phyloP scores from a whole-genome alignment of 331 rosid genomes.

The Stylosanthes scabra region DNA sequence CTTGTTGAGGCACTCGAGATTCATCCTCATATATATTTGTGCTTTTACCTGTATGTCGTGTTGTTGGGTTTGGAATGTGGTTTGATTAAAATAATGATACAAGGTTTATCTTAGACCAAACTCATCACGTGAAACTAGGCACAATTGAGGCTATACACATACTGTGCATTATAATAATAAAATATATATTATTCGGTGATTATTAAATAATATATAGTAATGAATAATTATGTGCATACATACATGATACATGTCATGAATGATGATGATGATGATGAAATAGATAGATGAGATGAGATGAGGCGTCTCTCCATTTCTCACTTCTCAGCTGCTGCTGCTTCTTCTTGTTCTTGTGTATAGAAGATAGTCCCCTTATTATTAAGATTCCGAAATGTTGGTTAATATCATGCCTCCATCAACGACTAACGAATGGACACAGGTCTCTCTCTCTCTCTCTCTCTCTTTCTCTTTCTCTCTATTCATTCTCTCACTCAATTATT shows the following conservation, averaged over 20 bases:
- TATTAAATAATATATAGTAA: background rate
- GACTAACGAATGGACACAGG: constrained; percentile 88
- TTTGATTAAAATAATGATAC: constrained; percentile 37
- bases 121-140: constrained; percentile 76
- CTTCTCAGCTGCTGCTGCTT: no score
- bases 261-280: no score
- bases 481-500: constrained; percentile 67
- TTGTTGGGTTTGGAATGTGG: constrained; percentile 84
- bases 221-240: no score
- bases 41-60: constrained; percentile 75
- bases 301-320: no score
- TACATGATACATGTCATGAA: no score
- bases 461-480: constrained; percentile 29
- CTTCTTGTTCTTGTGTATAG: no score
- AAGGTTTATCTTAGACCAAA: constrained; percentile 53
- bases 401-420: constrained; percentile 63
- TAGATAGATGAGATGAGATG: no score
- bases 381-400: constrained; percentile 60
- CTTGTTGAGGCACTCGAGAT: constrained; percentile 68
- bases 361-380: constrained; percentile 39
- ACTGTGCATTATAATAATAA: no score
- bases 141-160: constrained; percentile 19
- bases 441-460: constrained; percentile 35
- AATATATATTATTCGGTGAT: background rate
- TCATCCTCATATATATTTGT: constrained; percentile 51